A percentile compares a stretch with the other conserved stretches of the same genome.
phyloP scores from a whole-genome alignment of 2,329 filamentous ascomycete species.

The Diaporthe nobilis region DNA sequence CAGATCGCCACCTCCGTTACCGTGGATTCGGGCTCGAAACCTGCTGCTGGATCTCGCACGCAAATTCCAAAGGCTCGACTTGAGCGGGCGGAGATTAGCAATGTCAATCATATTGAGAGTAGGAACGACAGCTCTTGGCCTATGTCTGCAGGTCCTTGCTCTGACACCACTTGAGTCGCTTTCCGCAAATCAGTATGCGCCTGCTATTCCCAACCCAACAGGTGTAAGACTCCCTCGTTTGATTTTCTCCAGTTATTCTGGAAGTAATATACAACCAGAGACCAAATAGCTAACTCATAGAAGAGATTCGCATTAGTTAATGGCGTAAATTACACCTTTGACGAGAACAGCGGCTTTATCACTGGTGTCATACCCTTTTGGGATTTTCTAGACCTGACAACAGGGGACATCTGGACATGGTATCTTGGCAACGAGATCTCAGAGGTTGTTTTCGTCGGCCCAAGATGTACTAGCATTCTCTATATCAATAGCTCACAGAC shows the following conservation, averaged over 20 bases:
- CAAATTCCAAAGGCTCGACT: background rate
- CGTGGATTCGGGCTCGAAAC: too few species aligned
- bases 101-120: background rate
- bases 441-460: background rate
- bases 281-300: background rate
- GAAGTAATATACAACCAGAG: too few species aligned
- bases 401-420: background rate
- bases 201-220: slow-evolving; percentile 10
- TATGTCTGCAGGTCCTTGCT: background rate
- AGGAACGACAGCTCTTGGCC: background rate
- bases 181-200: background rate
- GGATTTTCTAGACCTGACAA: background rate
- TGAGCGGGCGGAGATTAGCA: background rate
- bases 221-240: background rate
- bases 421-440: slow-evolving; percentile 14
- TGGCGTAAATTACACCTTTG: slow-evolving; percentile 1
- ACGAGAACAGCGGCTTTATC: slow-evolving; percentile 7
- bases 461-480: background rate
- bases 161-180: slow-evolving; percentile 6
- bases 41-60: background rate
- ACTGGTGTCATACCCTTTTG: background rate
- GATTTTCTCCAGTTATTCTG: too few species aligned
- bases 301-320: slow-evolving; percentile 5
- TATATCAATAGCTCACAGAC: background rate
- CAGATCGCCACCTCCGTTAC: too few species aligned